These are phyloP conservation scores for Draba incana DNA, from an alignment of 345 rosid species.

Conservation along the genomic window DNA sequence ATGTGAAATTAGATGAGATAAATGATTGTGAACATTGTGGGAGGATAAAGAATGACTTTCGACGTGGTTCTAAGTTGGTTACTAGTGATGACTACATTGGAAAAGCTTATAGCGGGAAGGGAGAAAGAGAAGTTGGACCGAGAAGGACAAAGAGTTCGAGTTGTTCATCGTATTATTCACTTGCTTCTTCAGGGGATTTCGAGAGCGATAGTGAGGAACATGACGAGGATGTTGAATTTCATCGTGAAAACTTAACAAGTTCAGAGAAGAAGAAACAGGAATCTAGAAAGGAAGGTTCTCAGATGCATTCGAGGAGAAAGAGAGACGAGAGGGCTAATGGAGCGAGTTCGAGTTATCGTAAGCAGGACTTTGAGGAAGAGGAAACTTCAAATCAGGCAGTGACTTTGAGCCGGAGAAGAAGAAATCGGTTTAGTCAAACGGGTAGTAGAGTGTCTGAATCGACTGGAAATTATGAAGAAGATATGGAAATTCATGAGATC, in stretches of 20 bases:
- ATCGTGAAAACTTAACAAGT: constrained; percentile 33
- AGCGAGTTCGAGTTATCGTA: constrained; percentile 41
- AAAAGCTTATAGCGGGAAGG: constrained; percentile 42
- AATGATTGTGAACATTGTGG: constrained; percentile 42
- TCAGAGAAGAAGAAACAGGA: constrained; percentile 31
- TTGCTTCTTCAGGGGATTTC: constrained; percentile 61
- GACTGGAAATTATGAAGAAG: constrained; percentile 47
- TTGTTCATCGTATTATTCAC: constrained; percentile 78
- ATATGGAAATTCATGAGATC: constrained; percentile 46
- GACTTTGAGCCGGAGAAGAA: constrained; percentile 46
- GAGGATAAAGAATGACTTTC: constrained; percentile 24
- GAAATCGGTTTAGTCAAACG: constrained; percentile 44
- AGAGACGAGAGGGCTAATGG: constrained; percentile 41
- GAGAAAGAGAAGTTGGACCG: constrained; percentile 42
- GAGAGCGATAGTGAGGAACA: constrained; percentile 62
- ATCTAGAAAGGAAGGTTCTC: constrained; percentile 51
- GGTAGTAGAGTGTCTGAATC: constrained; percentile 45
- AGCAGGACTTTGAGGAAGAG: constrained; percentile 43
- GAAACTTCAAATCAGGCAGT: constrained; percentile 42
- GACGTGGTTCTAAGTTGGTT: constrained; percentile 46
- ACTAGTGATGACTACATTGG: constrained; percentile 36
- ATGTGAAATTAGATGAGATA: constrained; percentile 23
- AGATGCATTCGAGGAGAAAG: constrained; percentile 42
- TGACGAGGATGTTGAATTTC: constrained; percentile 41
- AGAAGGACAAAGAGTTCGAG: constrained; percentile 58